Base-by-base conservation (phyloP, 2,329 filamentous ascomycete species). In the Xylariaceae sp. region DNA sequence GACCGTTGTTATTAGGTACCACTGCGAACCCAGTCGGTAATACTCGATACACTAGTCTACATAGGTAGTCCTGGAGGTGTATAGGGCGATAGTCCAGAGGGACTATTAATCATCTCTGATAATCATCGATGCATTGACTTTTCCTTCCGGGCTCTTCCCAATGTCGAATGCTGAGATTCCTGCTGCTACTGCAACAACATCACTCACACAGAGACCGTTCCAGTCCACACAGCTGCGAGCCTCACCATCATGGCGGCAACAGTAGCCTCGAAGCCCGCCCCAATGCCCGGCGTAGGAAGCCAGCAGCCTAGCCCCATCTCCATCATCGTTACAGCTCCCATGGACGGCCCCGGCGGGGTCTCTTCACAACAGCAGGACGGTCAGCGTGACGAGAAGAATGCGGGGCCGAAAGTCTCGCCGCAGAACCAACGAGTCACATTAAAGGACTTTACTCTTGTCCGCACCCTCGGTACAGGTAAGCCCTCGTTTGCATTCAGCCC, bases 381-480 rank as follows among this genome's bases (percentile, higher is more conserved):
- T 47, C 59, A 51, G 5, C 23, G 23, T 54, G 57, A 62, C 53
- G 59, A 57, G 17, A 64, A 65, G 2, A 60, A 64, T 65, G 64
- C 62, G 53, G 67, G 66, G 39, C 64, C 64, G 15, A 68, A 65
- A 59, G 65, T 70, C 55, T 69, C 67, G 60, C 67, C 69, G 51
- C 70, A 72, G 63, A 67, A 70, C 53, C 67, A 73, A 64, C 70
- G 72, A 60, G 69, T 80, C 45, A 71, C 73, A 51, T 71, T 79
- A 60, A 75, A 80, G 61, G 87, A 92, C 75, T 92, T 92, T 71
- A 80, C 84, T 61, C 79, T 89, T 53, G 80, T 92, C 65, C 86
- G 89, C 73, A 92, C 89, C 10, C 76, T 93, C 64, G 89, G 87
- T 63, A 92, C 89, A 47, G 89, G 88, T 87, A 76, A 66, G 76